These are phyloP conservation scores for Teunomyces cretensis DNA, from an alignment of 805 yeast species.

Conservation along the genomic window DNA sequence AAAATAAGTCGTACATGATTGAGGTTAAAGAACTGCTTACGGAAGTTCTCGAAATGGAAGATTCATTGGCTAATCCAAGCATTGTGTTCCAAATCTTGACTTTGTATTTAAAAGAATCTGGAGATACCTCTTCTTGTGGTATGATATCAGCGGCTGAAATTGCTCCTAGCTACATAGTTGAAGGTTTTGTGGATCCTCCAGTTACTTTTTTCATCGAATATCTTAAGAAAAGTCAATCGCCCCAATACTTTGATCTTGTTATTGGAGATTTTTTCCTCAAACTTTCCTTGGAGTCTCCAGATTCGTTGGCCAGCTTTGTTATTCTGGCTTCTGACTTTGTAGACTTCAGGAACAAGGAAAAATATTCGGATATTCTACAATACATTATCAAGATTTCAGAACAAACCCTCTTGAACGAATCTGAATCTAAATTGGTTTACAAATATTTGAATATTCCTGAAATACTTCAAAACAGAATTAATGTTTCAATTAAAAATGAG, in stretches of 20 bases:
- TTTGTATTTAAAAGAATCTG: slow-evolving; percentile 3
- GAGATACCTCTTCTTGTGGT: background rate
- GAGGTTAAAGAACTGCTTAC: slow-evolving; percentile 7
- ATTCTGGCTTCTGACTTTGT: slow-evolving; percentile 3
- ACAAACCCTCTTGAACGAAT: slow-evolving; percentile 16
- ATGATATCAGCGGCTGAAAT: slow-evolving; percentile 7
- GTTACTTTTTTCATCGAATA: slow-evolving; percentile 10
- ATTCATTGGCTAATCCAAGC: slow-evolving; percentile 6
- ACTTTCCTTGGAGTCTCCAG: slow-evolving; percentile 18
- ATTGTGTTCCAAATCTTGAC: slow-evolving; percentile 8
- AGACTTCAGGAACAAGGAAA: slow-evolving; percentile 10
- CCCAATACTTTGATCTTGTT: slow-evolving; percentile 22
- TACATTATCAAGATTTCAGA: slow-evolving; percentile 31
- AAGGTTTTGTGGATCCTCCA: slow-evolving; percentile 26
- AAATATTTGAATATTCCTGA: slow-evolving; percentile 14
- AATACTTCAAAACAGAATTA: slow-evolving; percentile 19
- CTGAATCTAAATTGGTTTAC: slow-evolving; percentile 22
- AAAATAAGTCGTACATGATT: background rate
- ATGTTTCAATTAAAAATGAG: slow-evolving; percentile 8
- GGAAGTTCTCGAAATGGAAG: slow-evolving; percentile 1
- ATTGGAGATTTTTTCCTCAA: slow-evolving; percentile 37
- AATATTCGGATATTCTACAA: slow-evolving; percentile 23
- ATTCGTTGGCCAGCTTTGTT: slow-evolving; percentile 9
- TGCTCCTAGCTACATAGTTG: slow-evolving; percentile 25
- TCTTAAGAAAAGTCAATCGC: slow-evolving; percentile 17